Base-by-base conservation (phyloP, 345 rosid species). In the Populus ilicifolia region DNA sequence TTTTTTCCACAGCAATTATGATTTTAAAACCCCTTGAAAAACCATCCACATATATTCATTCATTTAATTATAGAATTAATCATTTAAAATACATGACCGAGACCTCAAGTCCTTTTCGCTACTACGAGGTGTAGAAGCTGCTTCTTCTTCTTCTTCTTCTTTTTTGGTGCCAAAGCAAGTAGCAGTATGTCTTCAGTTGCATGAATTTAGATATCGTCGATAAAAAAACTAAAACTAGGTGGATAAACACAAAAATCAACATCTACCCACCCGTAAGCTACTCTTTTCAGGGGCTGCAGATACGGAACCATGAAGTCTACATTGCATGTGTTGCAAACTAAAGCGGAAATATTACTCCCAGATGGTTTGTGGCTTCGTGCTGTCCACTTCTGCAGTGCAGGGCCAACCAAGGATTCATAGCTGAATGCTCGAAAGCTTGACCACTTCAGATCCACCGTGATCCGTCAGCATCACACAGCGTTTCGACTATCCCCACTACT, bases 371-470 rank as follows among this genome's bases (percentile, higher is more conserved):
- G 70, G 86, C 77, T 83, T 85, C 73, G 84, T 84, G 70, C 75
- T 85, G 68, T 89, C 86, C 73, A 64, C 83, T 17, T 81, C 85
- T 77, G 48, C 67, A 41, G 44, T 41, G 44, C 44, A 23, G 23
- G 59, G 80, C 92, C 91, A 39, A 80, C 88, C 83, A 82, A n/a
- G 35, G 86, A 82, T 41, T 9, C 11, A 41, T 13, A 86, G 84
- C 79, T 88, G 86, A 82, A 94, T 86, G 50, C 92, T 90, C 38
- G 89, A 79, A 73, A 92, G 91, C 90, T 94, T 91, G 75, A 87
- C 88, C 82, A 92, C 83, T 82, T 94, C 98, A 74, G 91, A 82
- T 84, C 90, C 98, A 77, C 91, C 89, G 80, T 90, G 93, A 82
- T 84, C 81, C 35, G 74, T 84, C 80, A 39, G 74, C 81, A 68